Evolutionary conservation across 208 protist genomes (phyloP).

Genomic region (Acanthamoeba sp.): DNA sequence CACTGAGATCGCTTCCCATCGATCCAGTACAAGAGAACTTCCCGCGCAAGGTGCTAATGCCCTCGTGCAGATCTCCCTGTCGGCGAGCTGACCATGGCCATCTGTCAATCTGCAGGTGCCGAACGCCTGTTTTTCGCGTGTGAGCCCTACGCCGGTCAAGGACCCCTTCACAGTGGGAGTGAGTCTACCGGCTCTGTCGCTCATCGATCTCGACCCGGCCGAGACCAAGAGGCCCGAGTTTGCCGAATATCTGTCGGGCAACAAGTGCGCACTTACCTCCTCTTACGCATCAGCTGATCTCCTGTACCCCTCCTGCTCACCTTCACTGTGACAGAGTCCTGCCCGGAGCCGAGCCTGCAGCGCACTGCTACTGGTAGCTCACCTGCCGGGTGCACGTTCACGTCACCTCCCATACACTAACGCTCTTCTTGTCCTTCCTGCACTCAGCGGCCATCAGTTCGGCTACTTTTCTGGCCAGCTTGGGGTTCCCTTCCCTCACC

Average conservation of each 20-base stretch:
- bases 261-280: background rate
- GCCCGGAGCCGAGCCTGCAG: slow-evolving; percentile 80
- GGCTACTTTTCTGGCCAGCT: slow-evolving; percentile 87
- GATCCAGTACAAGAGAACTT: slow-evolving; percentile 76
- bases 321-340: slow-evolving; percentile 75
- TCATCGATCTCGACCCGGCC: slow-evolving; percentile 76
- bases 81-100: background rate
- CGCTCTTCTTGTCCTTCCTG: background rate
- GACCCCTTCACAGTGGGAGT: slow-evolving; percentile 69
- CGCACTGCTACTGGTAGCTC: slow-evolving; percentile 86
- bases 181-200: slow-evolving; percentile 65
- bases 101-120: slow-evolving; percentile 28
- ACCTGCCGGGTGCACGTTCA: background rate
- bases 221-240: slow-evolving; percentile 70
- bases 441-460: slow-evolving; percentile 89
- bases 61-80: background rate
- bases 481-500: slow-evolving; percentile 74
- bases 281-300: background rate
- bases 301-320: background rate
- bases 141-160: slow-evolving; percentile 74
- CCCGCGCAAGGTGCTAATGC: slow-evolving; percentile 18
- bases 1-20: slow-evolving; percentile 74
- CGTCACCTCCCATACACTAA: background rate
- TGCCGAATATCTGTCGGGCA: slow-evolving; percentile 76
- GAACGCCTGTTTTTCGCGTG: slow-evolving; percentile 79